Base-by-base conservation (phyloP, 768 basidiomycete species). In the Grammothele lineata region DNA sequence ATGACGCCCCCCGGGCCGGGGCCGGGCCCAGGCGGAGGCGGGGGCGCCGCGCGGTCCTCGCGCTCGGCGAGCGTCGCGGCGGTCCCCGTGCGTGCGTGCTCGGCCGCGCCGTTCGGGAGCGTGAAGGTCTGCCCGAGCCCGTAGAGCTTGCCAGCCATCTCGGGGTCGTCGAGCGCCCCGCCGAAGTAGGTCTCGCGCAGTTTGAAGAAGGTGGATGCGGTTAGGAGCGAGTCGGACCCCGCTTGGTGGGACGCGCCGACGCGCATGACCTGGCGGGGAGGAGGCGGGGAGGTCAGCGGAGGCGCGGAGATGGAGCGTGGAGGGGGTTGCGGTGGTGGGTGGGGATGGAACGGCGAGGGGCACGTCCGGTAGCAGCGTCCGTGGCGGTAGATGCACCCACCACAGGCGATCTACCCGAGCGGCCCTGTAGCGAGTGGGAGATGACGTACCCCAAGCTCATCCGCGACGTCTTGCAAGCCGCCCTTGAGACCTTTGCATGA, bases 161-260 rank as follows among this genome's bases (percentile, higher is more conserved):
- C 85, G 1, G 61, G 68, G 47, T 93, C 87, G 62, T 97, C 91
- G 43, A 96, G 76, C n/a, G 79, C 72, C 63, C 92, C 87, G 51
- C 85, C 80, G 70, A 99, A 99, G 70, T 93, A 97, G 14, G 87
- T 66, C 56, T 92, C 83, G 23, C 90, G 82, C 79, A 97, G 90
- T 66, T 93, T 89, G 85, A 98, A 98, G 70, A 97, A 98, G 0
- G 91, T 91, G 2, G 86, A 82, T 2, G 92, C 82, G 6, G 94
- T 97, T 37, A 99, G 77, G 34, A 98, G 83, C 12, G 89, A 92
- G 63, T 98, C 96, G n/a, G 92, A 94, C 12, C 96, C 95, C 9
- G 95, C 93, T 70, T 96, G 95, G 66, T 96, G 93, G 45, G 92
- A 89, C 18, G 83, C 78, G 5, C 92, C 92, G 65, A 92, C 89